Conservation (phyloP, 2,329 filamentous ascomycete genomes). For the Cadophora sp. region DNA sequence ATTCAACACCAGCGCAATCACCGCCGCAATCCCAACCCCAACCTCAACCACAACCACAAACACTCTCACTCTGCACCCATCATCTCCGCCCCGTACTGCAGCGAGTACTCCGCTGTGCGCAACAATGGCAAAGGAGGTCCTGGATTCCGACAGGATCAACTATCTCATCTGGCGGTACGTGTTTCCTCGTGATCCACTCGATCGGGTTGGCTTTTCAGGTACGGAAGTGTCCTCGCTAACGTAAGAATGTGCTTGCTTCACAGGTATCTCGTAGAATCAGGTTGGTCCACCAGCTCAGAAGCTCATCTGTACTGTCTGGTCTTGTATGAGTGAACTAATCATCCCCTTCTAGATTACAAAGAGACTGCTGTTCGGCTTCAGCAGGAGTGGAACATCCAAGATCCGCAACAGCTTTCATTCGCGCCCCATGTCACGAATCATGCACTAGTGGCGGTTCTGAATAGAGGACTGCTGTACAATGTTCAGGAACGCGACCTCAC, state of each 20-base stretch:
- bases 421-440: slow-evolving; percentile 70
- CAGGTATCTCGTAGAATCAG: slow-evolving; percentile 46
- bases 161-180: slow-evolving; percentile 75
- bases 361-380: slow-evolving; percentile 72
- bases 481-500: slow-evolving; percentile 60
- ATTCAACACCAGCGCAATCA: slow-evolving; percentile 13
- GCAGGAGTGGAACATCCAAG: slow-evolving; percentile 70
- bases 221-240: slow-evolving; percentile 42
- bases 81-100: not conserved
- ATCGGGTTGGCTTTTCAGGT: slow-evolving; percentile 35
- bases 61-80: slow-evolving; percentile 13
- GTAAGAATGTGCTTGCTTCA: slow-evolving; percentile 32
- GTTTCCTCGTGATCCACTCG: slow-evolving; percentile 42
- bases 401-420: slow-evolving; percentile 68
- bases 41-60: slow-evolving; percentile 10
- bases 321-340: slow-evolving; percentile 23
- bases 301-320: slow-evolving; percentile 6
- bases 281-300: slow-evolving; percentile 36
- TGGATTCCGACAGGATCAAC: slow-evolving; percentile 72
- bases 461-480: slow-evolving; percentile 68
- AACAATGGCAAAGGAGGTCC: slow-evolving; percentile 46
- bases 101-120: slow-evolving; percentile 23
- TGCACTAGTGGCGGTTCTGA: slow-evolving; percentile 67
- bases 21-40: not conserved
- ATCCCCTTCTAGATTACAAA: slow-evolving; percentile 62